These are phyloP conservation scores for Stereum hirsutum DNA, from an alignment of 1,284 basidiomycete genomes.

Conservation along the genomic window DNA sequence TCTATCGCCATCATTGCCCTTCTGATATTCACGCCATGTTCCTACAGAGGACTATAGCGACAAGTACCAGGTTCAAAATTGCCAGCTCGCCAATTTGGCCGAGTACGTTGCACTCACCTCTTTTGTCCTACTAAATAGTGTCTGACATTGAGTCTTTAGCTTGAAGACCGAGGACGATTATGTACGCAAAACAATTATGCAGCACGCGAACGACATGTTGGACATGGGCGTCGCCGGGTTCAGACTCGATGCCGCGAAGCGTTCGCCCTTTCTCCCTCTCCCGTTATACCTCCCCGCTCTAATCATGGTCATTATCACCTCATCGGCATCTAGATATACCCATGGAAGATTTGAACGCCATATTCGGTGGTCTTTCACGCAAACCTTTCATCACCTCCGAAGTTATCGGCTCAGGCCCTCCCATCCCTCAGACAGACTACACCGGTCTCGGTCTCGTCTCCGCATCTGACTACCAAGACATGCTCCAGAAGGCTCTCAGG, in stretches of 20 bases:
- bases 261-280: constrained; percentile 27
- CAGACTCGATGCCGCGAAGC: constrained; percentile 59
- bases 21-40: no score
- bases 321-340: constrained; percentile 44
- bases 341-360: constrained; percentile 42
- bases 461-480: constrained; percentile 48
- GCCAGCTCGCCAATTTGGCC: no score
- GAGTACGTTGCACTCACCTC: no score
- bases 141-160: no score
- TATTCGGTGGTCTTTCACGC: constrained; percentile 31
- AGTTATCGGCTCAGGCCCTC: constrained; percentile 15
- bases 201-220: constrained; percentile 51
- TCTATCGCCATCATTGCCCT: no score
- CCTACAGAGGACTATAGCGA: no score
- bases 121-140: no score
- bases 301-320: not conserved
- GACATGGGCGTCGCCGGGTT: constrained; percentile 57
- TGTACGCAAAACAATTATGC: constrained; percentile 41
- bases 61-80: no score
- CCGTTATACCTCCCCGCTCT: no score
- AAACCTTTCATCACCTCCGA: constrained; percentile 51
- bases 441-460: constrained; percentile 30
- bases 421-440: constrained; percentile 1
- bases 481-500: constrained; percentile 41
- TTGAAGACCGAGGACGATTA: no score